Evolutionary conservation across 495 filamentous ascomycete genomes (phyloP).

Genomic region (Penicillium simplicissimum): DNA sequence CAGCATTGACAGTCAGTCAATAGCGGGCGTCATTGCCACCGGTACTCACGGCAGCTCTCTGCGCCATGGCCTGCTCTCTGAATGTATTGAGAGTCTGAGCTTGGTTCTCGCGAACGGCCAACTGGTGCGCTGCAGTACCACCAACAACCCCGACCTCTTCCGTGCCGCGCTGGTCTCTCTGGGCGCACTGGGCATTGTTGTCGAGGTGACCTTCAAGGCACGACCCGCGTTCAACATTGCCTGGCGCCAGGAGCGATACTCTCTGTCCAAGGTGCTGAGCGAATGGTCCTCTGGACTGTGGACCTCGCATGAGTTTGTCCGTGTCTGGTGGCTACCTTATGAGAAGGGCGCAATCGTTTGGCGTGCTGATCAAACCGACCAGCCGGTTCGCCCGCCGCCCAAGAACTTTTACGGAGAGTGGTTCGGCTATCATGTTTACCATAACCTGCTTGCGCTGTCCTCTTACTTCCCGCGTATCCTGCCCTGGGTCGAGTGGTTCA

Average conservation of each 20-base stretch:
- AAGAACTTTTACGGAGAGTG: constrained; percentile 75
- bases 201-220: constrained; percentile 81
- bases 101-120: constrained; percentile 84
- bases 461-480: constrained; percentile 77
- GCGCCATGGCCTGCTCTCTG: constrained; percentile 78
- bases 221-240: constrained; percentile 73
- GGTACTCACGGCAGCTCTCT: constrained; percentile 91
- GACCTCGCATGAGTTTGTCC: constrained; percentile 82
- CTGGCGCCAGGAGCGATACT: constrained; percentile 79
- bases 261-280: constrained; percentile 63
- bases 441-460: constrained; percentile 77
- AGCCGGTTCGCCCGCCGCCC: constrained; percentile 47
- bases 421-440: constrained; percentile 85
- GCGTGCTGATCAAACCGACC: constrained; percentile 73
- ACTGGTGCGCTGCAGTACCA: constrained; percentile 68
- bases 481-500: constrained; percentile 87
- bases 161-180: constrained; percentile 84
- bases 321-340: constrained; percentile 98
- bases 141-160: constrained; percentile 75
- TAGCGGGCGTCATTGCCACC: constrained; percentile 90
- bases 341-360: constrained; percentile 82
- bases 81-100: constrained; percentile 68
- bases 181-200: constrained; percentile 87
- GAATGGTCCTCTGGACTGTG: constrained; percentile 77
- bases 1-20: constrained; percentile 91